Evolutionary conservation across 2,329 filamentous ascomycete genomes (phyloP).

Genomic region (Neocucurbitaria cava): DNA sequence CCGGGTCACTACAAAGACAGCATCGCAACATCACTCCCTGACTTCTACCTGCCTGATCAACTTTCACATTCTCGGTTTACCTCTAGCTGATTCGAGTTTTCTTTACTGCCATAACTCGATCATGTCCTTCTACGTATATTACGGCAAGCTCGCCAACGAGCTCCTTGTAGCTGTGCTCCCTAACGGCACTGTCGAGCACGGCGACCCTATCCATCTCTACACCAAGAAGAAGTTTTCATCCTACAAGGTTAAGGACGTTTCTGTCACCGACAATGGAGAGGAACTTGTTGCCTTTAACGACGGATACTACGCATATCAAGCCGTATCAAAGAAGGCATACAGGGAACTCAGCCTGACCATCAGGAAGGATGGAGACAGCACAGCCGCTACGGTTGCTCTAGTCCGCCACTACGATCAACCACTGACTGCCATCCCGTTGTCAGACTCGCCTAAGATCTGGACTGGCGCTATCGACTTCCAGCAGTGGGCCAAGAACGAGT

Average conservation of each 20-base stretch:
- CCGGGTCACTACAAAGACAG: background rate
- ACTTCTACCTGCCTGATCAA: background rate
- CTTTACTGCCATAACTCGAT: background rate
- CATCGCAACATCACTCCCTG: background rate
- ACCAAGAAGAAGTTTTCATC: background rate
- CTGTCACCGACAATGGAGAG: constrained; percentile 2
- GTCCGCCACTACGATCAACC: constrained; percentile 4
- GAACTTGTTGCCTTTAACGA: constrained; percentile 2
- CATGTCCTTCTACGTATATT: constrained; percentile 7
- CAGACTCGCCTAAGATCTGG: constrained; percentile 7
- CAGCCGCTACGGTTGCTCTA: background rate
- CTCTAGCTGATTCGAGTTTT: background rate
- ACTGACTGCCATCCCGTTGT: background rate
- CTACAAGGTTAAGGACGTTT: background rate
- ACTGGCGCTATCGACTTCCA: constrained; percentile 4
- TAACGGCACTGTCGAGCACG: constrained; percentile 4
- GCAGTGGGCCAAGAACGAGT: constrained; percentile 7
- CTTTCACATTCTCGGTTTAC: too few relatives aligned
- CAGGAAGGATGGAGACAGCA: background rate
- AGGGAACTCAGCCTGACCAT: background rate
- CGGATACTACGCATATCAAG: background rate
- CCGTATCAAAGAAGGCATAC: background rate
- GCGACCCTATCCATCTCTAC: constrained; percentile 3
- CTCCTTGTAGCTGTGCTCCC: constrained; percentile 6
- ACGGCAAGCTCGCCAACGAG: constrained; percentile 7